Conservation (phyloP, 352 stramenopile species). For the Phytophthora pluvialis region DNA sequence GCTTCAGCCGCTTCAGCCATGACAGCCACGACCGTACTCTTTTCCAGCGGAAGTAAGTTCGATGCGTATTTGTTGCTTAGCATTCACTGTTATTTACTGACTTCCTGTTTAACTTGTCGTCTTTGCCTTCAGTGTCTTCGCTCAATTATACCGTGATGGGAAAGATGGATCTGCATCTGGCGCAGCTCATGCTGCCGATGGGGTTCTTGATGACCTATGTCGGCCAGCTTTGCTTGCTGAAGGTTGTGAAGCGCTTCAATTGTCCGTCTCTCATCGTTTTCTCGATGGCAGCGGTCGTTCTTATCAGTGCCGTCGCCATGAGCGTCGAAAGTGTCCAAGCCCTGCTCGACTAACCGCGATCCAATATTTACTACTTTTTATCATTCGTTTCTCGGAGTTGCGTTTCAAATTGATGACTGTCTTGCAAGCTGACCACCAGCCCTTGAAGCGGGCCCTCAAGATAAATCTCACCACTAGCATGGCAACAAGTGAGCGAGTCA, state of each 20-base stretch:
- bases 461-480: no score
- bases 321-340: constrained; percentile 58
- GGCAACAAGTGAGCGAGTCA: no score
- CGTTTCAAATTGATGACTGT: no score
- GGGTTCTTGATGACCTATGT: constrained; percentile 65
- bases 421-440: no score
- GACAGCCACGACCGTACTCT: constrained; percentile 80
- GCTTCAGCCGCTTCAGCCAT: constrained; percentile 88
- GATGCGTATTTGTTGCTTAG: background rate
- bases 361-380: no score
- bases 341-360: constrained; percentile 11
- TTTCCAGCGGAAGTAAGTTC: constrained; percentile 68
- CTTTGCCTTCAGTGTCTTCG: constrained; percentile 50
- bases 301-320: constrained; percentile 71
- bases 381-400: no score
- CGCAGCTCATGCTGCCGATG: constrained; percentile 59
- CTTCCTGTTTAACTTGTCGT: background rate
- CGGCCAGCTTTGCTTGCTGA: constrained; percentile 61
- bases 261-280: constrained; percentile 75
- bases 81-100: background rate
- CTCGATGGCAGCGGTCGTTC: constrained; percentile 71
- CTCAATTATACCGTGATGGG: constrained; percentile 67
- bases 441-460: no score
- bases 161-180: constrained; percentile 52
- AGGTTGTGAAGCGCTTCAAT: constrained; percentile 56